These are phyloP conservation scores for Galerina marginata DNA, from an alignment of 768 basidiomycete genomes.

Conservation along the genomic window DNA sequence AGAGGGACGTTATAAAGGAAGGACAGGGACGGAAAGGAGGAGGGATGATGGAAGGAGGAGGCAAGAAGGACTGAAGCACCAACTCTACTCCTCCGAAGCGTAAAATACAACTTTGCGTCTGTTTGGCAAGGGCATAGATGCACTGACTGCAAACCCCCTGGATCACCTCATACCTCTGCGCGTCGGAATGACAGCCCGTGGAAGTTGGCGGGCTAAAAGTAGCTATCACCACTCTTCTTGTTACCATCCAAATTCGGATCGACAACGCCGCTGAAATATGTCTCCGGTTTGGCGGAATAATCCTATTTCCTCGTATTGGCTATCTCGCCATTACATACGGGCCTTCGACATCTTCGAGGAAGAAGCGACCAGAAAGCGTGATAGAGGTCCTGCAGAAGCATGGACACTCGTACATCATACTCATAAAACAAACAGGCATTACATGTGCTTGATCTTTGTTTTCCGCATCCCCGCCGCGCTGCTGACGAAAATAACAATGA, in stretches of 20 bases:
- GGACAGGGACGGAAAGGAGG: slow-evolving; percentile 12
- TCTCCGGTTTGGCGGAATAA: slow-evolving; percentile 12
- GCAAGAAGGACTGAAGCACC: slow-evolving; percentile 20
- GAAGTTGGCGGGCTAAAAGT: slow-evolving; percentile 25
- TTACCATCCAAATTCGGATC: slow-evolving; percentile 21
- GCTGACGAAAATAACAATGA: slow-evolving; percentile 8
- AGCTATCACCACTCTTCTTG: slow-evolving; percentile 21
- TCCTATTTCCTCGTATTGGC: slow-evolving; percentile 20
- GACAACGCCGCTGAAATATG: slow-evolving; percentile 19
- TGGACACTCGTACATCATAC: not conserved
- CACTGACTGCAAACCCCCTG: slow-evolving; percentile 9
- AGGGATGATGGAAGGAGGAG: slow-evolving; percentile 22
- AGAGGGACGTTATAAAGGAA: slow-evolving; percentile 24
- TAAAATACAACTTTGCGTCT: slow-evolving; percentile 25
- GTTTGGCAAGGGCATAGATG: slow-evolving; percentile 19
- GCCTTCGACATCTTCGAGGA: slow-evolving; percentile 6
- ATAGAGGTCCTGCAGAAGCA: slow-evolving; percentile 8
- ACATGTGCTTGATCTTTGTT: slow-evolving; percentile 16
- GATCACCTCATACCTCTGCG: slow-evolving; percentile 18
- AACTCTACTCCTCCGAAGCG: slow-evolving; percentile 14
- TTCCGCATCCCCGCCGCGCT: slow-evolving; percentile 20
- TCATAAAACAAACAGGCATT: slow-evolving; percentile 11
- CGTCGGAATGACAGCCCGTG: slow-evolving; percentile 25
- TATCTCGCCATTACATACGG: slow-evolving; percentile 10
- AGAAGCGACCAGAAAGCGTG: slow-evolving; percentile 13